Base-by-base conservation (phyloP, 345 rosid species). In the Trapa bicornis region DNA sequence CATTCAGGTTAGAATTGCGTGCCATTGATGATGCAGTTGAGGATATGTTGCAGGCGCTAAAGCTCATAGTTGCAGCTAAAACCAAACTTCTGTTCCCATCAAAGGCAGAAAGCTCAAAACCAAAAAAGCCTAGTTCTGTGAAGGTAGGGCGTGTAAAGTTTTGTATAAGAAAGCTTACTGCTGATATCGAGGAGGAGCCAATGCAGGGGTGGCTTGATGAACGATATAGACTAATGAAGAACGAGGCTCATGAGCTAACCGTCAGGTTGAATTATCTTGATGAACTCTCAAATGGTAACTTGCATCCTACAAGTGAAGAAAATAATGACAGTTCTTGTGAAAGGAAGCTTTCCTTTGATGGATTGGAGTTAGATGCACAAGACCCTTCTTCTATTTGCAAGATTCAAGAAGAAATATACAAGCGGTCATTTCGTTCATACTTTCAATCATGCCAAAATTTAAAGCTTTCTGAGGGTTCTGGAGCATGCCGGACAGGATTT, bases 141-240 rank as follows among this genome's bases (percentile, higher is more conserved):
- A 89, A 87, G 73, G 75, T 87, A 85, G 95, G 97, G 68, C 64
- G 91, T 70, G 67, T 94, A 64, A 91, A 81, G 78, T 84, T 94
- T 66, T 81, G 80, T 67, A 77, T 94, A 74, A 92, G 95, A 65
- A 89, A 80, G 71, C 72, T 94, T 47, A 86, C 83, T 37, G 87
- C 84, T 76, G 95, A 94, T 78, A 94, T 94, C 47, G 97, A 94
- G 82, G 99, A 94, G 78, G 99, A 94, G 75, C 97, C 99, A 22
- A 67, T 89, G 52, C 96, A 91, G 75, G 99, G 99, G 42, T 94
- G 99, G 99, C 97, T 91, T 82, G 99, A 91, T 79, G 96, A 94
- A 74, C 97, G 86, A 72, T 91, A 83, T 77, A 85, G 77, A 43
- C 80, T 94, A 78, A 75, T 86, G 86, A 94, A 86, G 76, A 86